phyloP scores from a whole-genome alignment of 306 rosid genomes.

The Ormosia semicastrata region DNA sequence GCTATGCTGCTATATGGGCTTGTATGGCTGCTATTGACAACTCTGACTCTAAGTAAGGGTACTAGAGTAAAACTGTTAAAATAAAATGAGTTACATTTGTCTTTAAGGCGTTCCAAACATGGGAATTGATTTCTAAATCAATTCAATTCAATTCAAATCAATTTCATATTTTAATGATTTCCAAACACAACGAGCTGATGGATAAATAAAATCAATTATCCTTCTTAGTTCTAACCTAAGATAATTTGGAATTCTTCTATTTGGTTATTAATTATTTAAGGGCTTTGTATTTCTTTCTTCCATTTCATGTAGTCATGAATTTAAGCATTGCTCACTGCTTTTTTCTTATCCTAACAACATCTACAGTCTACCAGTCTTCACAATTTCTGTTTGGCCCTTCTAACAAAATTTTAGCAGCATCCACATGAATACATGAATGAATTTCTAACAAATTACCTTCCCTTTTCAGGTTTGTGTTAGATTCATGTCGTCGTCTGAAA shows the following conservation, averaged over 20 bases:
- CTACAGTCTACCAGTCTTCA: no score
- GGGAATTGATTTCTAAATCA: neutral
- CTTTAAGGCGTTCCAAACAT: neutral
- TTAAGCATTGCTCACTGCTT: neutral
- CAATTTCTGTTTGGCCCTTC: neutral
- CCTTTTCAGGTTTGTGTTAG: conserved; percentile 70
- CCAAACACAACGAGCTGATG: neutral
- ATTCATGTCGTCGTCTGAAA: conserved; percentile 63
- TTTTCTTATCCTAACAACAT: neutral
- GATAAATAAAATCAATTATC: neutral
- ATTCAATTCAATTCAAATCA: neutral
- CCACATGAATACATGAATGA: neutral
- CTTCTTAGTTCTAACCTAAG: neutral
- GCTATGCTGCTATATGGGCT: neutral
- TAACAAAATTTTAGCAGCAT: neutral
- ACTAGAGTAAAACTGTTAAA: neutral
- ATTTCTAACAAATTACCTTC: conserved; percentile 10
- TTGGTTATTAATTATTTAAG: neutral
- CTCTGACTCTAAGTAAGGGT: neutral
- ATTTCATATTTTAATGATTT: neutral
- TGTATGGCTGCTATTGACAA: neutral
- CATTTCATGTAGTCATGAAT: neutral
- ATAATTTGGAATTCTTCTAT: neutral
- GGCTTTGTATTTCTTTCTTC: conserved; percentile 18
- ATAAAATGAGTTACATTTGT: neutral